phyloP scores from a whole-genome alignment of 2,329 filamentous ascomycete genomes.

The Emergomyces orientalis region DNA sequence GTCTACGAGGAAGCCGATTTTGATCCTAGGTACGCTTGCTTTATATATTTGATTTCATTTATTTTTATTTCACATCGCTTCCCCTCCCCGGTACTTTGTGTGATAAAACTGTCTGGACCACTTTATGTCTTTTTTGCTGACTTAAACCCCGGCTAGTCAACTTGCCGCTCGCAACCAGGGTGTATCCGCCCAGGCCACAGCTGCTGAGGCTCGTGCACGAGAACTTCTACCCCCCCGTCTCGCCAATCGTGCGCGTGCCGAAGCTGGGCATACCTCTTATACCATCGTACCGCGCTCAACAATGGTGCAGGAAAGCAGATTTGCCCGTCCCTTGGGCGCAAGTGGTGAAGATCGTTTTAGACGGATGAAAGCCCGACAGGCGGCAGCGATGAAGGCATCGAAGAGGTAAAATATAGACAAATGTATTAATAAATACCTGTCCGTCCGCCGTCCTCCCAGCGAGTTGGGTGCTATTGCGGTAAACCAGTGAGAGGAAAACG shows the following conservation, averaged over 20 bases:
- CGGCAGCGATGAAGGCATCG: conserved; percentile 33
- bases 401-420: conserved; percentile 22
- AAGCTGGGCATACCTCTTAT: conserved; percentile 52
- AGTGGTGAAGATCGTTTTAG: conserved; percentile 42
- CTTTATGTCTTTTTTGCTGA: conserved; percentile 10
- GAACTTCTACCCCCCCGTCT: conserved; percentile 45
- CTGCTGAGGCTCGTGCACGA: conserved; percentile 44
- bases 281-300: conserved; percentile 54
- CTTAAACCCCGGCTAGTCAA: conserved; percentile 23
- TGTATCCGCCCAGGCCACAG: conserved; percentile 30
- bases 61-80: background rate
- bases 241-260: conserved; percentile 50
- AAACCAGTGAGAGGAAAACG: too few species aligned
- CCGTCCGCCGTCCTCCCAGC: background rate
- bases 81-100: background rate
- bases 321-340: conserved; percentile 38
- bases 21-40: conserved; percentile 43
- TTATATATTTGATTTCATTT: background rate
- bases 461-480: too few species aligned
- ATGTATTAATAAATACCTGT: background rate
- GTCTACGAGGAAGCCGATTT: conserved; percentile 50
- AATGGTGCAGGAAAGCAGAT: conserved; percentile 37
- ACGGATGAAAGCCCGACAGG: conserved; percentile 41
- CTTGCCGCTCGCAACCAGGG: conserved; percentile 26
- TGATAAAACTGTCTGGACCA: background rate